Percentiles rank a stretch among this genome's conserved stretches.
Evolutionary conservation across 2,329 filamentous ascomycete species (phyloP).

Genomic region (Hymenoscyphus albidus): DNA sequence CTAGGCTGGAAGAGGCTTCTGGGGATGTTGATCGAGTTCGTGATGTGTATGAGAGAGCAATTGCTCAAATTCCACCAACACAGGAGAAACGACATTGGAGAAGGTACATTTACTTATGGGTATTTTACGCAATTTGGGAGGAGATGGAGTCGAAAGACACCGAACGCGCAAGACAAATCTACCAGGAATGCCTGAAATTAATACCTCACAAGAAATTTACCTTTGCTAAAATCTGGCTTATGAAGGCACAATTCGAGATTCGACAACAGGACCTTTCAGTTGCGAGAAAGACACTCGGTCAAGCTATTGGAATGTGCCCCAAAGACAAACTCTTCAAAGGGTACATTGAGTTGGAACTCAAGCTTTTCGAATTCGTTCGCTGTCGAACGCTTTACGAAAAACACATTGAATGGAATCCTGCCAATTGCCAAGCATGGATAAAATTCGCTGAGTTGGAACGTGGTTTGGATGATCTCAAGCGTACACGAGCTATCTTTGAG

Average conservation of each 20-base stretch:
- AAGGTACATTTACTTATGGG: constrained; percentile 95
- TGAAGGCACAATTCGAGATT: constrained; percentile 90
- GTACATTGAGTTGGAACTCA: constrained; percentile 89
- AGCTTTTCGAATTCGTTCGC: constrained; percentile 88
- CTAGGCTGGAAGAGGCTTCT: constrained; percentile 80
- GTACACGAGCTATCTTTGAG: constrained; percentile 87
- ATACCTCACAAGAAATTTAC: constrained; percentile 97
- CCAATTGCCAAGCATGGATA: constrained; percentile 93
- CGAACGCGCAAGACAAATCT: constrained; percentile 81
- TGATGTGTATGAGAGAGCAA: constrained; percentile 92
- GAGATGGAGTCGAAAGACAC: constrained; percentile 79
- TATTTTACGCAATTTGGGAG: constrained; percentile 96
- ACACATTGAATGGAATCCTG: constrained; percentile 85
- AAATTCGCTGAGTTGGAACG: constrained; percentile 92
- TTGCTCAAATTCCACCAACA: constrained; percentile 90
- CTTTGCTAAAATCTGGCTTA: constrained; percentile 92
- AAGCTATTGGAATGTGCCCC: constrained; percentile 88
- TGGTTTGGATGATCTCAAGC: constrained; percentile 83
- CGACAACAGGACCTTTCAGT: constrained; percentile 76
- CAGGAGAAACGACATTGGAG: constrained; percentile 98
- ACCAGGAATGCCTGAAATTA: constrained; percentile 79
- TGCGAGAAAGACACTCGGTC: constrained; percentile 84
- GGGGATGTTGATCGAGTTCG: constrained; percentile 79
- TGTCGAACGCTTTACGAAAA: constrained; percentile 93
- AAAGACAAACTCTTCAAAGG: constrained; percentile 94